phyloP scores from a whole-genome alignment of 306 rosid species.

The Pyrus communis region DNA sequence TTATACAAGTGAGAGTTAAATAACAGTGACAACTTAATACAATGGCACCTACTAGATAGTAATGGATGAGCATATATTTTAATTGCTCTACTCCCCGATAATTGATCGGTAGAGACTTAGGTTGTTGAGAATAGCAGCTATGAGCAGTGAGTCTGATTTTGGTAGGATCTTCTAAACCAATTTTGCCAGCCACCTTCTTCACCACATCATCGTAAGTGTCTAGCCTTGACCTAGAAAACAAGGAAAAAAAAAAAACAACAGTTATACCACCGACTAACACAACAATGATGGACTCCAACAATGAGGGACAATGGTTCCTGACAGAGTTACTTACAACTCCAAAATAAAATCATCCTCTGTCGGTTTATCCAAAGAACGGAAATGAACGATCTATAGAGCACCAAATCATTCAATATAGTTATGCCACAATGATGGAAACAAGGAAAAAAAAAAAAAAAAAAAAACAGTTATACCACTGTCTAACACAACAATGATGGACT shows the following conservation, averaged over 20 bases:
- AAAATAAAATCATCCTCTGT: conserved; percentile 80
- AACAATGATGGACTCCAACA: background rate
- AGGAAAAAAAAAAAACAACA: background rate
- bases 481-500: background rate
- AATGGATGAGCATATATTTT: conserved; percentile 69
- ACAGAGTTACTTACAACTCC: conserved; percentile 61
- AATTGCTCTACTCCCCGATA: conserved; percentile 64
- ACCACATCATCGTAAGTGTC: conserved; percentile 58
- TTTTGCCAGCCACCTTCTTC: conserved; percentile 49
- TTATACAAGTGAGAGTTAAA: background rate
- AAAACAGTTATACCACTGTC: background rate
- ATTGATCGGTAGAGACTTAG: conserved; percentile 77
- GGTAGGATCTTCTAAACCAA: conserved; percentile 67
- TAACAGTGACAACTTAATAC: background rate
- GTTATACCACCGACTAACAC: background rate
- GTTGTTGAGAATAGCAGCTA: conserved; percentile 84
- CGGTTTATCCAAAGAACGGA: conserved; percentile 76
- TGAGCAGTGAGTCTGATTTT: conserved; percentile 77
- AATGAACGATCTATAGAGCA: conserved; percentile 73
- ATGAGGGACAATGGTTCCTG: background rate
- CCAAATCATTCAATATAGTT: conserved; percentile 1
- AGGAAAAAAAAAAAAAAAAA: background rate
- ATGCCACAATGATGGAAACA: too few species aligned
- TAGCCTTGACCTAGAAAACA: conserved; percentile 43
- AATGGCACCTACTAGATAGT: conserved; percentile 46